A percentile compares a stretch with the other conserved stretches of the same genome.
These are phyloP conservation scores for Fusarium zealandicum DNA, from an alignment of 2,329 filamentous ascomycete genomes.

Conservation along the genomic window DNA sequence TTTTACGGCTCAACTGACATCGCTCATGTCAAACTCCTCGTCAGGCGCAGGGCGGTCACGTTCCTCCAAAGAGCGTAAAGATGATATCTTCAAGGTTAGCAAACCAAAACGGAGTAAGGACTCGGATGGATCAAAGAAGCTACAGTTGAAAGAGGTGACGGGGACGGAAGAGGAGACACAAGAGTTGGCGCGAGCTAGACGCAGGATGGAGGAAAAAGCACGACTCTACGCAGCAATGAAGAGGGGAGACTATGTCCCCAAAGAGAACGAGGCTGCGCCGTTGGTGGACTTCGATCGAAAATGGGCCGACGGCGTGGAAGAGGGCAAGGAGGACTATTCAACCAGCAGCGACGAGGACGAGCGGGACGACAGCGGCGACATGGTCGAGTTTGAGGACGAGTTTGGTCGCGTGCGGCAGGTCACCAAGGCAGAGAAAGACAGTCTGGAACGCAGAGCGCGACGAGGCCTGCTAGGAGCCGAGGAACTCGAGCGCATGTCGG, in stretches of 20 bases:
- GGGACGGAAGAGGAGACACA: slow-evolving; percentile 69
- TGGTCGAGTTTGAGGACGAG: slow-evolving; percentile 90
- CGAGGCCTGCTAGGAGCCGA: slow-evolving; percentile 62
- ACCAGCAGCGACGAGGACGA: slow-evolving; percentile 48
- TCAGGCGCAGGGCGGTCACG: slow-evolving; percentile 57
- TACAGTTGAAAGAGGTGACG: slow-evolving; percentile 59
- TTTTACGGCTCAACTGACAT: slow-evolving; percentile 88
- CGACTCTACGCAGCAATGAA: slow-evolving; percentile 89
- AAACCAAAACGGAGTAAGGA: slow-evolving; percentile 39
- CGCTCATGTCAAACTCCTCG: slow-evolving; percentile 69
- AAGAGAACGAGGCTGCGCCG: slow-evolving; percentile 68
- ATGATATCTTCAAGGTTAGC: slow-evolving; percentile 54
- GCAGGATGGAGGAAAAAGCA: slow-evolving; percentile 90
- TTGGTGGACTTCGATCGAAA: slow-evolving; percentile 96
- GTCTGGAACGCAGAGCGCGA: slow-evolving; percentile 61
- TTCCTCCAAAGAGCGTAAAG: slow-evolving; percentile 53
- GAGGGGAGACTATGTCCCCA: slow-evolving; percentile 79
- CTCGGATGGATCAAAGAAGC: slow-evolving; percentile 53
- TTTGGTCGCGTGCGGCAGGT: slow-evolving; percentile 83
- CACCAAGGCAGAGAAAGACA: slow-evolving; percentile 72
- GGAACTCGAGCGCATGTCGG: slow-evolving; percentile 73
- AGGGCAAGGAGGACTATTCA: slow-evolving; percentile 66
- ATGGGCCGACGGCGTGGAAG: slow-evolving; percentile 77
- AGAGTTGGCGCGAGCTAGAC: slow-evolving; percentile 74
- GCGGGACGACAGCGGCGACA: slow-evolving; percentile 60